phyloP scores from a whole-genome alignment of 2,329 filamentous ascomycete species.

The Nannizziopsis arthrosporioides region DNA sequence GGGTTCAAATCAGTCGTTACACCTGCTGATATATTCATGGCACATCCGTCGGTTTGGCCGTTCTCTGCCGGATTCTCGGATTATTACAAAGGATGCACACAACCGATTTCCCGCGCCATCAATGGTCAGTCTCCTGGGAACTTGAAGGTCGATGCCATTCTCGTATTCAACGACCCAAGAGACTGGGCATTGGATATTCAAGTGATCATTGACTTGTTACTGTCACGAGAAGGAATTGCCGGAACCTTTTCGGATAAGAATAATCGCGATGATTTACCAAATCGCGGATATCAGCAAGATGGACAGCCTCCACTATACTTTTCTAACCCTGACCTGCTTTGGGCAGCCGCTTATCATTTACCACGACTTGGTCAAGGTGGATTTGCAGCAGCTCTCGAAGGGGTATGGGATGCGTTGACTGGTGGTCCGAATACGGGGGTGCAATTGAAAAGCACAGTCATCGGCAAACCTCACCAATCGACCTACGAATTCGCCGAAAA shows the following conservation, averaged over 20 bases:
- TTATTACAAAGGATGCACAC: conserved; percentile 45
- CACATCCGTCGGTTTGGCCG: conserved; percentile 67
- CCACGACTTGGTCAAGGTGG: conserved; percentile 85
- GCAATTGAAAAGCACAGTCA: conserved; percentile 51
- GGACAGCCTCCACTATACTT: conserved; percentile 73
- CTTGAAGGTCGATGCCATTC: conserved; percentile 75
- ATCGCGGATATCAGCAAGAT: conserved; percentile 70
- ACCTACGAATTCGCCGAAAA: conserved; percentile 81
- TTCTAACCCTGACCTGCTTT: conserved; percentile 80
- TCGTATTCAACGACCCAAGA: conserved; percentile 90
- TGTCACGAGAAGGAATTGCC: conserved; percentile 65
- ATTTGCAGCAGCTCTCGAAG: conserved; percentile 70
- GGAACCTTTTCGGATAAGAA: conserved; percentile 71
- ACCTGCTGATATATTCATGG: conserved; percentile 67
- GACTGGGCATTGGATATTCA: conserved; percentile 91
- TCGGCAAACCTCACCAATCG: conserved; percentile 68
- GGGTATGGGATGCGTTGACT: conserved; percentile 65
- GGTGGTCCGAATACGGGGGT: conserved; percentile 43
- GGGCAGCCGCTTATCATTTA: conserved; percentile 73
- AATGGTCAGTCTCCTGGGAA: conserved; percentile 35
- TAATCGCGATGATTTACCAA: conserved; percentile 50
- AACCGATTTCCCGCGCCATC: conserved; percentile 27
- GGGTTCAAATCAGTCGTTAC: conserved; percentile 75
- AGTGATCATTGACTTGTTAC: conserved; percentile 68
- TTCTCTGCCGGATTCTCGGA: conserved; percentile 58